Conservation (phyloP, 2,329 filamentous ascomycete genomes). For the Pseudogymnoascus sp. region DNA sequence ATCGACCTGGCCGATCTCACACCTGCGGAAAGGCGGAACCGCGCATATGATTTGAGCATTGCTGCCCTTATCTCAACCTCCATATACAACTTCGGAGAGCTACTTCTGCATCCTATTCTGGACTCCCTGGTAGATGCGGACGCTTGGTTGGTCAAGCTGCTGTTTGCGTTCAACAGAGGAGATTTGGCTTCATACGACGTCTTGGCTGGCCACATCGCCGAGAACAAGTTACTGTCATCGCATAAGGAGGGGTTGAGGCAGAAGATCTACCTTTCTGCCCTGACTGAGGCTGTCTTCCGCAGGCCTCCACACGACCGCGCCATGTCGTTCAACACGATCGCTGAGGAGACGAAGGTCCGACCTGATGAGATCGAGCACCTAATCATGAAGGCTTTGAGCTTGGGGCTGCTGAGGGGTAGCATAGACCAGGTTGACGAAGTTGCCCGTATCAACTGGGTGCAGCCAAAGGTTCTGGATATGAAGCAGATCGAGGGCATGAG, state of each 20-base stretch:
- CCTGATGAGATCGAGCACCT: conserved; percentile 92
- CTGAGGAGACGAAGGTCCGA: conserved; percentile 84
- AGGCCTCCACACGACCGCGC: conserved; percentile 90
- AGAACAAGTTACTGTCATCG: conserved; percentile 68
- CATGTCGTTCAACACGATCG: conserved; percentile 85
- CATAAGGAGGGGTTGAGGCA: conserved; percentile 83
- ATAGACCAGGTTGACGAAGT: conserved; percentile 96
- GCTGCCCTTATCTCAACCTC: conserved; percentile 86
- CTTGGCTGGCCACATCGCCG: conserved; percentile 69
- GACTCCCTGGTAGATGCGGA: conserved; percentile 72
- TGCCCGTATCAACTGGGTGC: conserved; percentile 95
- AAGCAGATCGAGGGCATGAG: conserved; percentile 92
- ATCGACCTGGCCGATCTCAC: conserved; percentile 73
- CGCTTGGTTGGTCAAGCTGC: conserved; percentile 86
- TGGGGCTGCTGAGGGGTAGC: conserved; percentile 80
- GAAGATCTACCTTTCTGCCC: conserved; percentile 93
- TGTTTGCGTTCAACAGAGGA: conserved; percentile 95
- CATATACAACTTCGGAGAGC: conserved; percentile 99
- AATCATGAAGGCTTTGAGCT: conserved; percentile 96
- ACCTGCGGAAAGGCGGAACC: conserved; percentile 64
- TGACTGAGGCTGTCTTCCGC: conserved; percentile 94
- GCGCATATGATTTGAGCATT: conserved; percentile 87
- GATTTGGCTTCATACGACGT: conserved; percentile 82
- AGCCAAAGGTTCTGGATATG: conserved; percentile 95
- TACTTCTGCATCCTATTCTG: conserved; percentile 94